Evolutionary conservation across 176 grass and related monocot species (phyloP).

Genomic region (Olyra latifolia): DNA sequence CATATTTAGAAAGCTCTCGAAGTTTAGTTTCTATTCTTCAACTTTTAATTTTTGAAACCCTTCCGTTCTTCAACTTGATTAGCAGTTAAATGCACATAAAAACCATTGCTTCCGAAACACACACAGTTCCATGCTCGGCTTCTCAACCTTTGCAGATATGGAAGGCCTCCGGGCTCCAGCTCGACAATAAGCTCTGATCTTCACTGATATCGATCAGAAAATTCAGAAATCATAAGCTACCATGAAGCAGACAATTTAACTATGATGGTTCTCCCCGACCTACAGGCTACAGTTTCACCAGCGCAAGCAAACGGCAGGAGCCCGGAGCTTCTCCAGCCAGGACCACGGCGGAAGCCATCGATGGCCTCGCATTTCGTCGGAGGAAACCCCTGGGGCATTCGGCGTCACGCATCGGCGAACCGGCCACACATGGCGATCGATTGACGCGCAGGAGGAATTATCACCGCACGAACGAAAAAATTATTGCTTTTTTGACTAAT

Average conservation of each 20-base stretch:
- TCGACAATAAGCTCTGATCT: not conserved
- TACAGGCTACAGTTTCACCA: constrained; percentile 16
- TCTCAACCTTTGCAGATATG: not conserved
- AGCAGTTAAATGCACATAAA: not conserved
- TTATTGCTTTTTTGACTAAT: not conserved
- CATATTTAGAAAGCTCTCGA: too few species aligned
- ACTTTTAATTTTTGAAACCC: too few species aligned
- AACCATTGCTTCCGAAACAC: not conserved
- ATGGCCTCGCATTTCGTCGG: not conserved
- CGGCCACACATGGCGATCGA: not conserved
- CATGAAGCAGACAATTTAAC: constrained; percentile 8
- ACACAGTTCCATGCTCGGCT: not conserved
- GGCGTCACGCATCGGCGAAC: not conserved
- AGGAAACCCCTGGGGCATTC: not conserved
- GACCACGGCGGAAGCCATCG: constrained; percentile 6
- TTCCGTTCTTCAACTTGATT: not conserved
- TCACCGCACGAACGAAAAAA: not conserved
- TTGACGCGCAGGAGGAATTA: not conserved
- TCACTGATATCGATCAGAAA: not conserved
- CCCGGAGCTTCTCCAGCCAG: not conserved
- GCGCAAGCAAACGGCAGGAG: constrained; percentile 1
- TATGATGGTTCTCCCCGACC: constrained; percentile 31
- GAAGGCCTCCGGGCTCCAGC: not conserved
- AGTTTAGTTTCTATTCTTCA: too few species aligned
- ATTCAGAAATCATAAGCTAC: not conserved